Evolutionary conservation across 2,329 filamentous ascomycete species (phyloP), one percentile per base, ranked within the genome.

Genomic region (Sclerotinia trifoliorum): DNA sequence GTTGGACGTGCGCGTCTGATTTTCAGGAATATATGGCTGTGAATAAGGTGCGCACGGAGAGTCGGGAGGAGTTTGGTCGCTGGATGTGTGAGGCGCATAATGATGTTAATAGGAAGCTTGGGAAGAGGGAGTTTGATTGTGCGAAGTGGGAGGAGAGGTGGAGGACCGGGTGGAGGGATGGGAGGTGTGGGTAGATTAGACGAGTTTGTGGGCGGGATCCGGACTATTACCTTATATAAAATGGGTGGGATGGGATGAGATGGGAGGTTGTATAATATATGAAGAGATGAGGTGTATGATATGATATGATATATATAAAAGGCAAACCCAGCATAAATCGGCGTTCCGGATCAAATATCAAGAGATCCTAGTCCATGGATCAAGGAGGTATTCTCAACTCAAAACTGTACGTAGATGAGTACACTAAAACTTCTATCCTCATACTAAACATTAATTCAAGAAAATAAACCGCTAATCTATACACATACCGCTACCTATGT

Each of bases 1-100:
- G 95, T 82, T 97, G 94, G 93, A 86, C 91, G 3, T 99, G 95
- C 79, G 95, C 94, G 46, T 90, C 94, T 70, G 94, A 98, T 77
- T 97, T 99, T 79, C 90, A 90, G 78, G 78, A 78, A 0, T 98
- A 94, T 85, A 89, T 98, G 82, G 58, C 26, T 1, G 83, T 83
- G 71, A 79, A 80, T 71, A 86, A 86, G 76, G 88, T 94, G 51
- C 78, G 79, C 70, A 81, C 86, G 11, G 81, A 80, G 51, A 86
- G 84, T 72, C 80, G 87, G 49, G 85, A 88, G 68, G 90, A 93
- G 74, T 93, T 95, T 78, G 92, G 91, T 32, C 83, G 82, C 70
- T 96, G 92, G 92, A 85, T 95, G 78, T 96, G 92, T 77, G 88
- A 91, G 75, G 92, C 92, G 70, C 92, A 96, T 79, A 96, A 96